Evolutionary conservation across 192 early-diverging fungal species (phyloP).

Genomic region (Paraglomus brasilianum): DNA sequence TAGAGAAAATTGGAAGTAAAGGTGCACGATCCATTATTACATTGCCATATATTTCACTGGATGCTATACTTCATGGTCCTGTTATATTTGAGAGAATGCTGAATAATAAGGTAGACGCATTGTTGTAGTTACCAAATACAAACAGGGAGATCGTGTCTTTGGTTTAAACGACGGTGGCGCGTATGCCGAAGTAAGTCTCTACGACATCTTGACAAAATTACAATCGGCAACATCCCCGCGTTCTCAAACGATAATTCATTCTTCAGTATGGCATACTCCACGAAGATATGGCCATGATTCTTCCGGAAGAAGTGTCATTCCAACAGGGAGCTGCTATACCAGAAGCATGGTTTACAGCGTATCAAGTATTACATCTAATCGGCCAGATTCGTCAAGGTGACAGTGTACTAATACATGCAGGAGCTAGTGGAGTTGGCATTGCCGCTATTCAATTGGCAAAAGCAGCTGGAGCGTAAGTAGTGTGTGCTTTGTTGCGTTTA

Average conservation of each 20-base stretch:
- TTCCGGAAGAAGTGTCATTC: conserved; percentile 53
- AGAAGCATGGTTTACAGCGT: conserved; percentile 80
- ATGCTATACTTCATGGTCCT: too few species aligned
- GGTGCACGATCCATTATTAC: conserved; percentile 30
- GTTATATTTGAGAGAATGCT: too few species aligned
- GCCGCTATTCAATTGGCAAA: conserved; percentile 83
- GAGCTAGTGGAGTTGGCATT: conserved; percentile 71
- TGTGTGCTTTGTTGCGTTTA: background rate
- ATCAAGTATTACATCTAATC: conserved; percentile 66
- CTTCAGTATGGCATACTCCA: conserved; percentile 63
- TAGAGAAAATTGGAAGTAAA: conserved; percentile 48
- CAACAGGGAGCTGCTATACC: conserved; percentile 70
- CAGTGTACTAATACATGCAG: conserved; percentile 77
- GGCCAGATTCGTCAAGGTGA: conserved; percentile 57
- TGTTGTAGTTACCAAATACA: conserved; percentile 46
- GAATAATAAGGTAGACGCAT: too few species aligned
- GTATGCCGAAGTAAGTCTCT: conserved; percentile 58
- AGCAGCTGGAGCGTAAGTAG: conserved; percentile 48
- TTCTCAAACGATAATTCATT: background rate
- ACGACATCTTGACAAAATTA: background rate
- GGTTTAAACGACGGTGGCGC: conserved; percentile 73
- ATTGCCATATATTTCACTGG: too few species aligned
- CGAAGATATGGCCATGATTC: conserved; percentile 55
- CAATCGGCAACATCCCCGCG: background rate
- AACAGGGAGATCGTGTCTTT: conserved; percentile 68